phyloP scores from a whole-genome alignment of 495 filamentous ascomycete genomes.

The Astrocystis sublimbata region DNA sequence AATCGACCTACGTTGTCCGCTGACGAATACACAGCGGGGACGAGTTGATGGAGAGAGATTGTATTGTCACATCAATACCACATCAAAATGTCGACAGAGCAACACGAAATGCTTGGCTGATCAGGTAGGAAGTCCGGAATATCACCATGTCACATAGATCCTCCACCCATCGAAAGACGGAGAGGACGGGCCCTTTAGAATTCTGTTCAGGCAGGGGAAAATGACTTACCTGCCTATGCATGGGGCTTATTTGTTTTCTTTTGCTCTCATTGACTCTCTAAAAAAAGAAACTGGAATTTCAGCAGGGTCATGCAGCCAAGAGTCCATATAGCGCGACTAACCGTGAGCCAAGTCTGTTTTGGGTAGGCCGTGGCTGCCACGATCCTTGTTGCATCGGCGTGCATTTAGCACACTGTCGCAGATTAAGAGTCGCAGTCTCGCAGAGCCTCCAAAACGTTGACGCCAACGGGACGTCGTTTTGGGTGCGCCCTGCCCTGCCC shows the following conservation, averaged over 20 bases:
- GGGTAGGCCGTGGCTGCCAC: background rate
- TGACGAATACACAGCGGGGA: background rate
- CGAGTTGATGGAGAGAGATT: background rate
- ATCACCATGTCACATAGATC: background rate
- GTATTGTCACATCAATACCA: background rate
- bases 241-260: background rate
- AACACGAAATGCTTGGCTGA: background rate
- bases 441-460: constrained; percentile 2
- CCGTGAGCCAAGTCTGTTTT: background rate
- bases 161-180: background rate
- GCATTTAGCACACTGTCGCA: constrained; percentile 1
- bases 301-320: background rate
- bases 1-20: background rate
- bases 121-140: background rate
- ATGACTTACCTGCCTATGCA: no score
- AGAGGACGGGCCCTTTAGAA: background rate
- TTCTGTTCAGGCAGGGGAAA: background rate
- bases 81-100: background rate
- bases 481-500: no score
- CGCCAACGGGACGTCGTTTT: background rate
- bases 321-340: background rate
- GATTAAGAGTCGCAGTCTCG: no score
- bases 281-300: background rate
- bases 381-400: background rate
- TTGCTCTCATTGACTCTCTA: background rate